Evolutionary conservation across 345 rosid species (phyloP).

Genomic region (Heritiera littoralis): DNA sequence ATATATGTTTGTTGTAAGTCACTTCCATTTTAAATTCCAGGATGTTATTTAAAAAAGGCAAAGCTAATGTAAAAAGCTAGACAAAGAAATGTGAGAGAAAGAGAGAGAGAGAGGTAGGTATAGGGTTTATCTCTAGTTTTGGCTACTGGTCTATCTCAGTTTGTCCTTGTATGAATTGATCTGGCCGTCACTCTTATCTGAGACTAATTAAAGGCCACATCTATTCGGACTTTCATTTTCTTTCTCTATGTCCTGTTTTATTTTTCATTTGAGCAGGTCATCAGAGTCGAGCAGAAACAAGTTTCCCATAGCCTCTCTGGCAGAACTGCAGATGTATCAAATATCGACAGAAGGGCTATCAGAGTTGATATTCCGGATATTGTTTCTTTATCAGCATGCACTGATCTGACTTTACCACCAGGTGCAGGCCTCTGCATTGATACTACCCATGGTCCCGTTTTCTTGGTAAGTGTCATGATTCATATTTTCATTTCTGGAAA

Average conservation of each 20-base stretch:
- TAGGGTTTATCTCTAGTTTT: not conserved
- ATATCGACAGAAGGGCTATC: conserved; percentile 55
- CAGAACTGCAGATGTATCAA: conserved; percentile 42
- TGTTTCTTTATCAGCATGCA: conserved; percentile 79
- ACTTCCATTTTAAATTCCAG: not conserved
- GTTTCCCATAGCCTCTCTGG: conserved; percentile 57
- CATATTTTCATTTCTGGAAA: not conserved
- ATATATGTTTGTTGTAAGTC: not conserved
- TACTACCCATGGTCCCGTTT: conserved; percentile 71
- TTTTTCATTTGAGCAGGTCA: conserved; percentile 39
- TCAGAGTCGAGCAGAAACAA: conserved; percentile 60
- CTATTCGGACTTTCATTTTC: conserved; percentile 1
- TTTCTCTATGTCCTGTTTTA: not conserved
- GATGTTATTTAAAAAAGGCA: not conserved
- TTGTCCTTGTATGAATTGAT: not conserved
- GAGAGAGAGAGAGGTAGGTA: not conserved
- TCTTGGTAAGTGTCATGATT: conserved; percentile 54
- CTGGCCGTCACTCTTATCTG: not conserved
- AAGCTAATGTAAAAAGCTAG: not conserved
- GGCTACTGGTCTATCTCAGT: not conserved
- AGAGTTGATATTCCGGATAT: conserved; percentile 76
- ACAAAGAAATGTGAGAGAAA: not conserved
- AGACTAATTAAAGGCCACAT: not conserved
- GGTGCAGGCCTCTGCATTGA: conserved; percentile 97
- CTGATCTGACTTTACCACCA: conserved; percentile 93